Percentiles rank a stretch among this genome's conserved stretches.
Evolutionary conservation across 2,329 filamentous ascomycete genomes (phyloP).

Genomic region (Dendryphion nanum): DNA sequence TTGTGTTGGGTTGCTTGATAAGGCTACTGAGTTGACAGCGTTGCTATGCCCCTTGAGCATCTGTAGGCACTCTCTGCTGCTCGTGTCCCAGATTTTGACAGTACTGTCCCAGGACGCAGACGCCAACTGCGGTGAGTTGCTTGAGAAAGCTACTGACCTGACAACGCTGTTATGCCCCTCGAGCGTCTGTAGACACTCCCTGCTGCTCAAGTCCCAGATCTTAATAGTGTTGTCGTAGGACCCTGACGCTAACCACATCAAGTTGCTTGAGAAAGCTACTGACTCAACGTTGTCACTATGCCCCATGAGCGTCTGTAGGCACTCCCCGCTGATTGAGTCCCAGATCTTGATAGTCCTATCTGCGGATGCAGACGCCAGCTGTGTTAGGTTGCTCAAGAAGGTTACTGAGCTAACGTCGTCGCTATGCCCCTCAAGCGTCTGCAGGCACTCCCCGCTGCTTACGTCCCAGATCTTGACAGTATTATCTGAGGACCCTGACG

Average conservation of each 20-base stretch:
- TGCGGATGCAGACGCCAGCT: slow-evolving; percentile 15
- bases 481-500: too few species aligned
- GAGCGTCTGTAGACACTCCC: slow-evolving; percentile 10
- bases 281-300: too few species aligned
- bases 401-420: not conserved
- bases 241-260: slow-evolving; percentile 14
- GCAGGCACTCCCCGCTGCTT: too few species aligned
- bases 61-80: slow-evolving; percentile 46
- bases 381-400: not conserved
- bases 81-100: slow-evolving; percentile 16
- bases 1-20: slow-evolving; percentile 1
- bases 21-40: not conserved
- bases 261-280: slow-evolving; percentile 13
- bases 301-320: slow-evolving; percentile 14
- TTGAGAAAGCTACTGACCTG: slow-evolving; percentile 21
- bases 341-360: slow-evolving; percentile 16
- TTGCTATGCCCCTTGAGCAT: slow-evolving; percentile 8
- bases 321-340: slow-evolving; percentile 8
- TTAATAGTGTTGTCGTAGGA: slow-evolving; percentile 13
- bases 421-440: slow-evolving; percentile 11
- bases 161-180: slow-evolving; percentile 9
- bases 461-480: too few species aligned
- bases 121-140: slow-evolving; percentile 10
- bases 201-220: slow-evolving; percentile 15
- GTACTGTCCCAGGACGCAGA: slow-evolving; percentile 12